phyloP scores from a whole-genome alignment of 1,284 basidiomycete species.

The Boletus mariae region DNA sequence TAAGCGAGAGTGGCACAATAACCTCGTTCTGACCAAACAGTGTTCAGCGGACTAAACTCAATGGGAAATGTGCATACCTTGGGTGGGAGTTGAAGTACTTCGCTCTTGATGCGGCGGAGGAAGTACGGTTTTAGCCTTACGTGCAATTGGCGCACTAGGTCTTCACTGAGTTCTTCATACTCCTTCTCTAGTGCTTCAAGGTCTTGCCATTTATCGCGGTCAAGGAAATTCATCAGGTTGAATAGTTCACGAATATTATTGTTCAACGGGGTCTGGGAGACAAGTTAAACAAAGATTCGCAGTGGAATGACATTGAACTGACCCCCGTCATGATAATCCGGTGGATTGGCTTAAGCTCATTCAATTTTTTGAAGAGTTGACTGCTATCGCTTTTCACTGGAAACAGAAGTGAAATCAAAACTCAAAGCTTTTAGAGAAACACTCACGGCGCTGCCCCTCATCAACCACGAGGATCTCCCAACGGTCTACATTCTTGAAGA shows the following conservation, averaged over 20 bases:
- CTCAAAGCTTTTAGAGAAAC: neutral
- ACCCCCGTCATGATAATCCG: constrained; percentile 91
- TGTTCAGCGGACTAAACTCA: constrained; percentile 9
- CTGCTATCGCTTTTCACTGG: constrained; percentile 80
- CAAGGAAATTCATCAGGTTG: constrained; percentile 93
- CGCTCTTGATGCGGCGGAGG: constrained; percentile 87
- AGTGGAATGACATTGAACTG: constrained; percentile 19
- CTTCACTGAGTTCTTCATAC: constrained; percentile 74
- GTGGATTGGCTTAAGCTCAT: constrained; percentile 75
- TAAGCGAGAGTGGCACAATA: constrained; percentile 90
- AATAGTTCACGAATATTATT: constrained; percentile 95
- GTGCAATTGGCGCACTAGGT: constrained; percentile 77
- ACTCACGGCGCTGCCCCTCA: constrained; percentile 87
- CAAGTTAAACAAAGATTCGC: constrained; percentile 1
- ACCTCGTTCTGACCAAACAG: constrained; percentile 67
- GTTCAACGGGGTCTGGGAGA: constrained; percentile 82
- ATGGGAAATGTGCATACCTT: constrained; percentile 53
- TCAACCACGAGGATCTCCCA: constrained; percentile 94
- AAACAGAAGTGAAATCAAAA: constrained; percentile 5
- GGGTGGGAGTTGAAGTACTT: constrained; percentile 88
- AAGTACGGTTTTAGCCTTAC: constrained; percentile 84
- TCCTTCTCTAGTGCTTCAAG: constrained; percentile 68
- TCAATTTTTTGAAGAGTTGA: constrained; percentile 80
- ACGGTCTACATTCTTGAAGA: constrained; percentile 78
- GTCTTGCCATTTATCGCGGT: constrained; percentile 72